These are phyloP conservation scores for Skeletonema menzelii DNA, from an alignment of 108 stramenopile genomes.

Conservation along the genomic window DNA sequence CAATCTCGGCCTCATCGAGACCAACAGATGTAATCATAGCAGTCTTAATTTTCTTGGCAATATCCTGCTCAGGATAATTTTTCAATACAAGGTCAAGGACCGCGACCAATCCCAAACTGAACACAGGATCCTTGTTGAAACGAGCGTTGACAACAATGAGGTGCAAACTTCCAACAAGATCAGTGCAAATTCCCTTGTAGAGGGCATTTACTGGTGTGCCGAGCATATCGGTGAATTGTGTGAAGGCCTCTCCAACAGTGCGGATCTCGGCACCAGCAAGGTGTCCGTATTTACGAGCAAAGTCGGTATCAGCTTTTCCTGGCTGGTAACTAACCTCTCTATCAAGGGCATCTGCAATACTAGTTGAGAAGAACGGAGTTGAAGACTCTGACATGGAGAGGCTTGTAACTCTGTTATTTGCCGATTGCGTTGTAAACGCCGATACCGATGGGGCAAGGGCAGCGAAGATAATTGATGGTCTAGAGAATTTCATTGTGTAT, in stretches of 20 bases:
- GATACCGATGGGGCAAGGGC: background rate
- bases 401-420: background rate
- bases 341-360: conserved; percentile 31
- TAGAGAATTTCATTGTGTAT: conserved; percentile 1
- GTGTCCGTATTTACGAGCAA: conserved; percentile 78
- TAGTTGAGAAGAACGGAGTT: conserved; percentile 35
- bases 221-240: conserved; percentile 79
- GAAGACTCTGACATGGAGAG: conserved; percentile 12
- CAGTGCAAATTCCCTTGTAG: conserved; percentile 91
- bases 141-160: conserved; percentile 91
- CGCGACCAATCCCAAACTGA: conserved; percentile 78
- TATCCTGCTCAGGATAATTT: conserved; percentile 90
- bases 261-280: conserved; percentile 77
- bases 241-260: conserved; percentile 90
- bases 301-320: conserved; percentile 79
- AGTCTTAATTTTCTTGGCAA: conserved; percentile 71
- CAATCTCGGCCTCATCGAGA: conserved; percentile 77
- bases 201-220: conserved; percentile 85
- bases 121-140: conserved; percentile 83
- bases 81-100: conserved; percentile 79
- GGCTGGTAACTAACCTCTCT: conserved; percentile 66
- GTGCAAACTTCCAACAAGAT: conserved; percentile 92
- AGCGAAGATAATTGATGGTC: background rate
- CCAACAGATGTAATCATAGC: conserved; percentile 83
- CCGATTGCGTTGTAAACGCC: background rate